These are phyloP conservation scores for Curvularia verruculosa DNA, from an alignment of 2,329 filamentous ascomycete species.

Conservation along the genomic window DNA sequence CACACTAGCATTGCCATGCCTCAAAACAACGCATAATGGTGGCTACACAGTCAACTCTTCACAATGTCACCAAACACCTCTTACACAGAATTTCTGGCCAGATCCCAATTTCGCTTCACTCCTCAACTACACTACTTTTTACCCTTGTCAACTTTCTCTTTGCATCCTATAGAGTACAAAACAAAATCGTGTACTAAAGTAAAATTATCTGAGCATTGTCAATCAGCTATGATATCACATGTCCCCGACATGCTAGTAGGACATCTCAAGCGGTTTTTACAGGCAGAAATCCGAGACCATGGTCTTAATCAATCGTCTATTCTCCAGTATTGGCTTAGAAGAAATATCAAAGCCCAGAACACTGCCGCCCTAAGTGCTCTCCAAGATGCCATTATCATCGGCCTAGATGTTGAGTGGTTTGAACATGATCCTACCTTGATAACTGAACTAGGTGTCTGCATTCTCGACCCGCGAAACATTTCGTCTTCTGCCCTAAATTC, in stretches of 20 bases:
- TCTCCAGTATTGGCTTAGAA: constrained; percentile 6
- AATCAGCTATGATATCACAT: too few relatives aligned
- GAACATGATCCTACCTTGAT: constrained; percentile 16
- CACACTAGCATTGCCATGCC: not conserved
- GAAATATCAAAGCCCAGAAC: not conserved
- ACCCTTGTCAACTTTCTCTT: not conserved
- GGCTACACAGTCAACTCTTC: not conserved
- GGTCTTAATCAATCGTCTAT: constrained; percentile 8
- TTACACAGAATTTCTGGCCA: not conserved
- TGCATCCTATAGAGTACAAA: too few relatives aligned
- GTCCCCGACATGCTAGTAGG: not conserved
- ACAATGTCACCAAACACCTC: not conserved
- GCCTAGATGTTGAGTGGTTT: constrained; percentile 27
- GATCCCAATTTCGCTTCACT: not conserved
- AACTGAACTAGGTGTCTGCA: constrained; percentile 26
- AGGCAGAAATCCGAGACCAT: not conserved
- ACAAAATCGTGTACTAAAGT: too few relatives aligned
- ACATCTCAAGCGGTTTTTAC: not conserved
- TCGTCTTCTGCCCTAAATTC: not conserved
- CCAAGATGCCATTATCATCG: constrained; percentile 20
- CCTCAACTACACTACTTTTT: not conserved
- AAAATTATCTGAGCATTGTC: too few relatives aligned
- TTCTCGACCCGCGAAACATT: constrained; percentile 10
- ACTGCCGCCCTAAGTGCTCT: not conserved
- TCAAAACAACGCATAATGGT: not conserved